Evolutionary conservation across 2,329 filamentous ascomycete genomes (phyloP).

Genomic region (Aspergillus flavus): DNA sequence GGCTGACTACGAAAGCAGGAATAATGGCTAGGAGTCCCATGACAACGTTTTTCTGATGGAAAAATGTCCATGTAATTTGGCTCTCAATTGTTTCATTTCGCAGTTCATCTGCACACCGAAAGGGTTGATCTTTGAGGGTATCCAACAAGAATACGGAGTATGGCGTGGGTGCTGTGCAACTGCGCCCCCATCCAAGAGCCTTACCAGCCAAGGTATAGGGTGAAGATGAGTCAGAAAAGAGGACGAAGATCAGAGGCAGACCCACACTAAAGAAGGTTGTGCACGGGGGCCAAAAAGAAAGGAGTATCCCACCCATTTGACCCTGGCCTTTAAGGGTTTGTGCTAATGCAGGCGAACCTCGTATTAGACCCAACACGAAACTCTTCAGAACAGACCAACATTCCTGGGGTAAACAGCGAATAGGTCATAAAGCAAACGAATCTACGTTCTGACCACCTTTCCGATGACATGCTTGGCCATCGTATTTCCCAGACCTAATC

Average conservation of each 20-base stretch:
- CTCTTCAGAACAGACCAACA: neutral
- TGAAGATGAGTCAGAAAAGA: neutral
- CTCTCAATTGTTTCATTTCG: neutral
- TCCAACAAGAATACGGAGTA: neutral
- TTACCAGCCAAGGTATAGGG: neutral
- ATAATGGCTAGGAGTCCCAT: no score
- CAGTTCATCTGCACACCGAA: neutral
- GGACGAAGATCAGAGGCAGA: neutral
- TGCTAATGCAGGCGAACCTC: neutral
- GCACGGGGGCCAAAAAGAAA: neutral
- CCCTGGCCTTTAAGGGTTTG: neutral
- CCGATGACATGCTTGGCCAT: neutral
- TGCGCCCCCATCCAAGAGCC: neutral
- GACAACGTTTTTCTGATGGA: neutral
- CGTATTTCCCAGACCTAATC: neutral
- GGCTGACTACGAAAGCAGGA: no score
- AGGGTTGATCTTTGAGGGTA: neutral
- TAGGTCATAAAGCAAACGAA: neutral
- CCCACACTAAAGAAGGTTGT: neutral
- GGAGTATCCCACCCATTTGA: neutral
- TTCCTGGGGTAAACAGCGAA: neutral
- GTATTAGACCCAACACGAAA: neutral
- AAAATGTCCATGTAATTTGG: neutral
- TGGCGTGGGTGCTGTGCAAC: neutral
- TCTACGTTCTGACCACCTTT: neutral